Conservation (phyloP, 352 stramenopile genomes). For the Aphanomyces stellatus region DNA sequence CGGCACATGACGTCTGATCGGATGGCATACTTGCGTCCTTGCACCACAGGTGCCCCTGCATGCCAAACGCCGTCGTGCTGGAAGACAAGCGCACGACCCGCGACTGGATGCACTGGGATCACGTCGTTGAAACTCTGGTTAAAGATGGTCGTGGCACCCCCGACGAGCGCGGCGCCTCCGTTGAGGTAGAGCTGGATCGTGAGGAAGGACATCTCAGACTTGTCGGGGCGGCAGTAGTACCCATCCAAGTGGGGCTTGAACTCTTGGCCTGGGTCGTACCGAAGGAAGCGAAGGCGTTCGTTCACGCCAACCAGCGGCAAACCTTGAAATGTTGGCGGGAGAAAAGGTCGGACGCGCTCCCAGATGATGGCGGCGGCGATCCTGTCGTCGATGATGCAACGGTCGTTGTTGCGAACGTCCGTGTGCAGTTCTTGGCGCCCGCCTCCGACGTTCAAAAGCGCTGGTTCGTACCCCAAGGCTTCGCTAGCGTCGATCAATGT, state of each 20-base stretch:
- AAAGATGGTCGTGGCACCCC: neutral
- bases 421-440: neutral
- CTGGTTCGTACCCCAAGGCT: neutral
- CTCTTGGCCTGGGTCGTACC: neutral
- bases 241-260: conserved; percentile 9
- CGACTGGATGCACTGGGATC: neutral
- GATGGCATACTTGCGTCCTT: neutral
- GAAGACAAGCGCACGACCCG: neutral
- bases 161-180: neutral
- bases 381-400: conserved; percentile 2
- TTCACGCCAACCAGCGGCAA: neutral
- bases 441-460: neutral
- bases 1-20: conserved; percentile 12
- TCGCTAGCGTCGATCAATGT: neutral
- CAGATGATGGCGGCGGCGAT: neutral
- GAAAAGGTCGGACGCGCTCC: neutral
- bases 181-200: conserved; percentile 7
- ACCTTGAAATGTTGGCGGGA: neutral
- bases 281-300: conserved; percentile 1
- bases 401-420: neutral
- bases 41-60: neutral
- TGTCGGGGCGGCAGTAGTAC: neutral
- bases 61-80: neutral
- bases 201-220: neutral
- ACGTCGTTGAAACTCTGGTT: neutral